Evolutionary conservation across 148 eudicot genomes (phyloP).

Genomic region (Rhododendron molle): DNA sequence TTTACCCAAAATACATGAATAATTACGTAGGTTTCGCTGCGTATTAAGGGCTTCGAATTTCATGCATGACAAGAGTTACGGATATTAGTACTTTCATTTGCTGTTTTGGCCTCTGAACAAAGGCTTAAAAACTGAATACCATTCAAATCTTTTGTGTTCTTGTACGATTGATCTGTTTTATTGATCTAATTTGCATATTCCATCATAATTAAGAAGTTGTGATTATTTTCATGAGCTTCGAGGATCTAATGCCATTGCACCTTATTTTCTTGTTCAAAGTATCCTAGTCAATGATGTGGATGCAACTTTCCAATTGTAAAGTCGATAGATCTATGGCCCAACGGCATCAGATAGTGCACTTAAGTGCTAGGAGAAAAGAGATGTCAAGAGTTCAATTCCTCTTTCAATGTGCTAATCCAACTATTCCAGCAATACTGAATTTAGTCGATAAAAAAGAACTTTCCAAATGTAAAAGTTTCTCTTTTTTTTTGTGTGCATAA

Average conservation of each 20-base stretch:
- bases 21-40: no score
- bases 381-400: no score
- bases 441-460: no score
- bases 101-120: neutral
- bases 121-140: neutral
- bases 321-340: no score
- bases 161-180: neutral
- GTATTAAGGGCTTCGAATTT: neutral
- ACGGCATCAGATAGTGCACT: no score
- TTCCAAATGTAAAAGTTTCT: neutral
- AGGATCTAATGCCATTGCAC: neutral
- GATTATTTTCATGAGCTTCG: neutral
- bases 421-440: no score
- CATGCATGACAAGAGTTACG: neutral
- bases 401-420: no score
- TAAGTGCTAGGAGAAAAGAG: no score
- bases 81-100: neutral
- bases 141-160: neutral
- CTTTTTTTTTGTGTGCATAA: neutral
- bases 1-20: no score
- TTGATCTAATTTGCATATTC: neutral
- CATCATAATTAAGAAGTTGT: neutral
- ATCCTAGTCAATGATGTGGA: neutral
- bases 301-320: neutral
- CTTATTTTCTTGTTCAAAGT: neutral